A percentile compares a stretch with the other conserved stretches of the same genome.
phyloP scores from a whole-genome alignment of 2,329 filamentous ascomycete species.

The Coniochaeta sp. region DNA sequence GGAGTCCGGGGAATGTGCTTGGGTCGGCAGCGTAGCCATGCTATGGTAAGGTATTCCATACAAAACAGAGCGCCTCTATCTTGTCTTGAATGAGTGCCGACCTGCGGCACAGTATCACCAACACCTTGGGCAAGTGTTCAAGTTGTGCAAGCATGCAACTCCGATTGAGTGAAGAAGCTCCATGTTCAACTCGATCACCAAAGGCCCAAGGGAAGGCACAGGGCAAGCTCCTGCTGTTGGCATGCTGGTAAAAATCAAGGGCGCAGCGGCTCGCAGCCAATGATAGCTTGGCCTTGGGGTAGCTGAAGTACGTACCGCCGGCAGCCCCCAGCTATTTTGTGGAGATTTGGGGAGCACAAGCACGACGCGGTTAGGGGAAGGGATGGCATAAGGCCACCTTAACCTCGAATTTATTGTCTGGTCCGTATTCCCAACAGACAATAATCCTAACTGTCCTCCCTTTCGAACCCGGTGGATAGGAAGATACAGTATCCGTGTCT shows the following conservation, averaged over 20 bases:
- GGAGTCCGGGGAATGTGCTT: too few relatives aligned
- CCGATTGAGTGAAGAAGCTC: too few relatives aligned
- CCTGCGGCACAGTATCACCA: too few relatives aligned
- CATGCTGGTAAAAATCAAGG: not conserved
- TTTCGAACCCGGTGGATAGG: not conserved
- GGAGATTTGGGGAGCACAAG: not conserved
- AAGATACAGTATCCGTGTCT: not conserved
- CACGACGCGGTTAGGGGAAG: constrained; percentile 1
- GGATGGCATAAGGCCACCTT: constrained; percentile 24
- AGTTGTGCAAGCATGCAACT: too few relatives aligned
- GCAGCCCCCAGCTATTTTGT: not conserved
- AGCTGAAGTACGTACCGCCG: constrained; percentile 1
- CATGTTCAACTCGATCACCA: too few relatives aligned
- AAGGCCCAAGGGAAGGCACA: too few relatives aligned
- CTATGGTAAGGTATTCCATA: too few relatives aligned
- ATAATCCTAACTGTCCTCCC: constrained; percentile 5
- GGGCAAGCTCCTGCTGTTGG: not conserved
- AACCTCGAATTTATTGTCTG: constrained; percentile 13
- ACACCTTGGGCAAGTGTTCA: too few relatives aligned
- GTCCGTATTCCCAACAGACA: not conserved
- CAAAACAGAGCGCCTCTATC: too few relatives aligned
- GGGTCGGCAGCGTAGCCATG: too few relatives aligned
- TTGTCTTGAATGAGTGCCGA: too few relatives aligned
- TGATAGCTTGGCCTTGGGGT: not conserved
- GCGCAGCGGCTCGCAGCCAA: not conserved